These are phyloP conservation scores for Cryphonectria japonica DNA, from an alignment of 2,329 filamentous ascomycete species.

Conservation along the genomic window DNA sequence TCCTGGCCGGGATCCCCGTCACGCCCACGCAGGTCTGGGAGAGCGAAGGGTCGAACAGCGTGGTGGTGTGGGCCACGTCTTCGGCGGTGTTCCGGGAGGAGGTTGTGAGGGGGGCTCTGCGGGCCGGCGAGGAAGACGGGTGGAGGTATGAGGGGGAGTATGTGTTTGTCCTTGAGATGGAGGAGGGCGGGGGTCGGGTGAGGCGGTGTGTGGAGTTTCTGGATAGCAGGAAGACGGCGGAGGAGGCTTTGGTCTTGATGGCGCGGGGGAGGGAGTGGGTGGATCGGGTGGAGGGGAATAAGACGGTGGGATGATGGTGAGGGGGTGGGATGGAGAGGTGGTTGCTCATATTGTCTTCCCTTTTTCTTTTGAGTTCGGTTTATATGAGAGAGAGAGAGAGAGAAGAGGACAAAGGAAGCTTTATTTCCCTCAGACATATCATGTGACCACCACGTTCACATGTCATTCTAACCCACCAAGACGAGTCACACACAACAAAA, in stretches of 20 bases:
- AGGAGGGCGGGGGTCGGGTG: constrained; percentile 24
- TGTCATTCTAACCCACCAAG: background rate
- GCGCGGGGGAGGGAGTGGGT: constrained; percentile 16
- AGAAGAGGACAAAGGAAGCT: background rate
- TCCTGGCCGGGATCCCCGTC: constrained; percentile 22
- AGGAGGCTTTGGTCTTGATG: constrained; percentile 2
- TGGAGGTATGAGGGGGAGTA: constrained; percentile 26
- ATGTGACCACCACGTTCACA: background rate
- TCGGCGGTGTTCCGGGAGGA: constrained; percentile 13
- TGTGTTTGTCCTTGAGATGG: constrained; percentile 26
- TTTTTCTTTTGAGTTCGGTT: too few relatives aligned
- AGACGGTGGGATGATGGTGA: background rate
- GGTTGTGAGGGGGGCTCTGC: background rate
- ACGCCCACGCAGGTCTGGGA: constrained; percentile 13
- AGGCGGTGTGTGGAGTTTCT: constrained; percentile 22
- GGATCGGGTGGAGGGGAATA: background rate
- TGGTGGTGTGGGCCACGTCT: constrained; percentile 25
- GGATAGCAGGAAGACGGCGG: constrained; percentile 22
- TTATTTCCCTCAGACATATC: background rate
- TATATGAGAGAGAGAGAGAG: background rate
- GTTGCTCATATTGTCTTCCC: too few relatives aligned
- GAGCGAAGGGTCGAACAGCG: constrained; percentile 26
- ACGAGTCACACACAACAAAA: background rate
- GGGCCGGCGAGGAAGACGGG: background rate
- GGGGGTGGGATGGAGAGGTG: background rate